Conservation (phyloP, 2,329 filamentous ascomycete species). For the Sporothrix protearum region DNA sequence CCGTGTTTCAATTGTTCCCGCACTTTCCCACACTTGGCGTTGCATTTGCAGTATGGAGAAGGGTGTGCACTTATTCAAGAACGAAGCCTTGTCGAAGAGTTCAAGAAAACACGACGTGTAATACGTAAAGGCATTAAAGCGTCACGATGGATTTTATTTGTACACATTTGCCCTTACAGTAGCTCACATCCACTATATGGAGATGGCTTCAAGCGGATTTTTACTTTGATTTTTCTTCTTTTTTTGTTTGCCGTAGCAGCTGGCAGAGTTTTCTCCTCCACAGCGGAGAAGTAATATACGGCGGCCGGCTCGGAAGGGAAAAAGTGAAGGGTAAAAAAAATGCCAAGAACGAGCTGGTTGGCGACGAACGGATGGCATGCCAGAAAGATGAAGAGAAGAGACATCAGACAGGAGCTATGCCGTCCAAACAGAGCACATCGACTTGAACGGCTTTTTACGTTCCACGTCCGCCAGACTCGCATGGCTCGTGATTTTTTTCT, state of each 20-base stretch:
- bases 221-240: not conserved
- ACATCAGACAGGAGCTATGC: not conserved
- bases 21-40: not conserved
- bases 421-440: not conserved
- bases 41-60: conserved; percentile 10
- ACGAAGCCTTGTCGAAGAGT: not conserved
- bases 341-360: not conserved
- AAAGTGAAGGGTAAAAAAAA: not conserved
- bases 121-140: no score
- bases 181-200: conserved; percentile 21
- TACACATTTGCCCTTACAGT: conserved; percentile 6
- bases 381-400: not conserved
- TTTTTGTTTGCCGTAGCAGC: conserved; percentile 1
- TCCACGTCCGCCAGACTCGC: not conserved
- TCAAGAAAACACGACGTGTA: not conserved
- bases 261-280: conserved; percentile 13
- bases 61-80: not conserved
- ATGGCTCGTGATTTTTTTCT: not conserved
- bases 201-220: not conserved
- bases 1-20: conserved; percentile 24
- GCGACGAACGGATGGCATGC: not conserved
- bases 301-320: not conserved
- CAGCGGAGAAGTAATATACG: conserved; percentile 18
- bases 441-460: not conserved
- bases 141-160: not conserved